Percentiles rank a stretch among this genome's conserved stretches.
phyloP scores from a whole-genome alignment of 148 eudicot species.

The Bassia scoparia region DNA sequence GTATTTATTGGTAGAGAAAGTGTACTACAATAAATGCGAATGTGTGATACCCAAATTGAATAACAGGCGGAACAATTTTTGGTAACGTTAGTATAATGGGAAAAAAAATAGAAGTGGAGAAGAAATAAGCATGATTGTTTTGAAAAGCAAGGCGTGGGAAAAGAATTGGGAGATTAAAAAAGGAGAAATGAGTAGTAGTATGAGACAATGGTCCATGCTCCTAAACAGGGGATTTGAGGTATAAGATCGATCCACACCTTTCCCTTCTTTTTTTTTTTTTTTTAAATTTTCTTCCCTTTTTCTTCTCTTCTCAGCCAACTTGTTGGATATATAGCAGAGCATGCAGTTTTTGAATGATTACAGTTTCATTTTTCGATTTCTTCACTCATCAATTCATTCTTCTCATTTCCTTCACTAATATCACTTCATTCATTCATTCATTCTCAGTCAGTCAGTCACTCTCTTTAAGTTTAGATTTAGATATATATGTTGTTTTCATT shows the following conservation, averaged over 20 bases:
- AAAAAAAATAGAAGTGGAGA: background rate
- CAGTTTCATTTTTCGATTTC: conserved; percentile 13
- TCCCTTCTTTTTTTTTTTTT: too few species aligned
- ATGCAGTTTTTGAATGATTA: conserved; percentile 32
- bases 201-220: conserved; percentile 24
- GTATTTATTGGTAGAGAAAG: too few species aligned
- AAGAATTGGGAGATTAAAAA: background rate
- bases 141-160: background rate
- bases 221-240: background rate
- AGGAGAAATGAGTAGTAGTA: background rate
- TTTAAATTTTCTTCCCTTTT: too few species aligned
- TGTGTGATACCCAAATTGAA: too few species aligned
- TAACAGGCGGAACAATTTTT: too few species aligned
- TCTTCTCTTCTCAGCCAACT: background rate
- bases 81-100: background rate
- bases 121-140: background rate
- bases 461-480: too few species aligned
- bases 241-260: background rate
- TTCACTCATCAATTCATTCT: conserved; percentile 21
- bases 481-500: too few species aligned
- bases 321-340: conserved; percentile 31
- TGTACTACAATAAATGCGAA: too few species aligned
- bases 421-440: background rate
- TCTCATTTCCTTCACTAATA: conserved; percentile 1
- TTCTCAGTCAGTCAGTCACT: too few species aligned